Base-by-base conservation (phyloP, 1,284 basidiomycete species). In the Leucoagaricus sp. region DNA sequence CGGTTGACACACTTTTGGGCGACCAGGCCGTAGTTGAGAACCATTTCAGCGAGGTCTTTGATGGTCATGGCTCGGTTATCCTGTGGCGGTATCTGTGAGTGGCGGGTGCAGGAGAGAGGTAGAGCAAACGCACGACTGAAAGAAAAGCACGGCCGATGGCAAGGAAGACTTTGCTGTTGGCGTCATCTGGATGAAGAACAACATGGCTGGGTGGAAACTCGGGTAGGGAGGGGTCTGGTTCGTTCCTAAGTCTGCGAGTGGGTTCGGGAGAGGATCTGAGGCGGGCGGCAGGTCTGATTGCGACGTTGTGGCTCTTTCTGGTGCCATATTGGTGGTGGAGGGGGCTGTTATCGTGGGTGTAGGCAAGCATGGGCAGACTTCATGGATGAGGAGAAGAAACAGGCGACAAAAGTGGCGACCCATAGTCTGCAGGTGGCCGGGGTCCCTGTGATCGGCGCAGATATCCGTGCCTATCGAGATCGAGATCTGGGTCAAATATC, bases 11-110 rank as follows among this genome's bases (percentile, higher is more conserved):
- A 90, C 88, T 87, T 90, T 74, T 87, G 86, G 70, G 87, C 89
- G 60, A 81, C 75, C 12, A 89, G 75, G 55, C 88, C 89, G 65
- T 76, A 80, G 62, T 75, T 74, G 63, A 85, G 77, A 40, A 82
- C 79, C 73, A 86, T 80, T 62, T 89, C 86, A 41, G 88, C 84
- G 54, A 91, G 82, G 73, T 91, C 88, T 69, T 91, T 91, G 73
- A 91, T 86, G 42, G 88, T 91, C 85, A 90, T 88, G 41, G 88
- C 88, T 48, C 86, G 82, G 70, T 91, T 91, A 67, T 86, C 81
- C 86, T 89, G 53, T 57, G 46, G 47, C 44, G 26, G 12, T 50
- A 15, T 2, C 25, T 12, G 15, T 12, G 45, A 31, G 34, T 38
- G 29, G 51, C 57, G 42, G 56, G 57, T 55, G 51, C 53, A 53